These are phyloP conservation scores for Rauvolfia tetraphylla DNA, from an alignment of 257 asterid genomes.

Conservation along the genomic window DNA sequence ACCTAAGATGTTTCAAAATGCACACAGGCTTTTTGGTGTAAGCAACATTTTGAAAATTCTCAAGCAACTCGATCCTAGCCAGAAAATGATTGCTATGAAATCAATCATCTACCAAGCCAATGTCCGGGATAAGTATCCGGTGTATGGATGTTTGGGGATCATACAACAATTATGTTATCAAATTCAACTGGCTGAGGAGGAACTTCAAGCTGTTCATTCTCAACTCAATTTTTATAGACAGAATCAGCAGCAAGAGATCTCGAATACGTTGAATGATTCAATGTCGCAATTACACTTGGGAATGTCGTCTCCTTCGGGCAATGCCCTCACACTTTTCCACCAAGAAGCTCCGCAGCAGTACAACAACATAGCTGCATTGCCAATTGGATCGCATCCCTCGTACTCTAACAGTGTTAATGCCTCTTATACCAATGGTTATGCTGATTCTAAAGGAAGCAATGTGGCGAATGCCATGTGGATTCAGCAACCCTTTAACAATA, in stretches of 20 bases:
- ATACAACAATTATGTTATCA: conserved; percentile 45
- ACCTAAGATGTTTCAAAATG: conserved; percentile 65
- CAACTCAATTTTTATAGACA: conserved; percentile 58
- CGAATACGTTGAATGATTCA: conserved; percentile 31
- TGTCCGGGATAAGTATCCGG: conserved; percentile 66
- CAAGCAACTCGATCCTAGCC: conserved; percentile 51
- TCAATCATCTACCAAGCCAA: conserved; percentile 68
- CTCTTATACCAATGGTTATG: conserved; percentile 25
- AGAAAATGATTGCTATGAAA: conserved; percentile 58
- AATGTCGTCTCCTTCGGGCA: conserved; percentile 34
- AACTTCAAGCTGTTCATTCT: conserved; percentile 56
- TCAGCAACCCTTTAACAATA: conserved; percentile 41
- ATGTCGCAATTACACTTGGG: conserved; percentile 62
- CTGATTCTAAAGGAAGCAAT: conserved; percentile 51
- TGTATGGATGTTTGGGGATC: conserved; percentile 56
- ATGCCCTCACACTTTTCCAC: conserved; percentile 29
- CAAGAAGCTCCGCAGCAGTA: conserved; percentile 32
- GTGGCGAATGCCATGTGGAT: conserved; percentile 40
- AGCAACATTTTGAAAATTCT: conserved; percentile 64
- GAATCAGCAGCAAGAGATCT: conserved; percentile 47
- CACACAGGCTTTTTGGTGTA: conserved; percentile 76
- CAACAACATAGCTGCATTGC: conserved; percentile 28
- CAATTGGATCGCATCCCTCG: conserved; percentile 21
- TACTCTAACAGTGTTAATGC: conserved; percentile 29
- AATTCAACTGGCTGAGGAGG: conserved; percentile 55